Base-by-base conservation (phyloP, 371 early-diverging fungal species). In the Mucor velutinosus region DNA sequence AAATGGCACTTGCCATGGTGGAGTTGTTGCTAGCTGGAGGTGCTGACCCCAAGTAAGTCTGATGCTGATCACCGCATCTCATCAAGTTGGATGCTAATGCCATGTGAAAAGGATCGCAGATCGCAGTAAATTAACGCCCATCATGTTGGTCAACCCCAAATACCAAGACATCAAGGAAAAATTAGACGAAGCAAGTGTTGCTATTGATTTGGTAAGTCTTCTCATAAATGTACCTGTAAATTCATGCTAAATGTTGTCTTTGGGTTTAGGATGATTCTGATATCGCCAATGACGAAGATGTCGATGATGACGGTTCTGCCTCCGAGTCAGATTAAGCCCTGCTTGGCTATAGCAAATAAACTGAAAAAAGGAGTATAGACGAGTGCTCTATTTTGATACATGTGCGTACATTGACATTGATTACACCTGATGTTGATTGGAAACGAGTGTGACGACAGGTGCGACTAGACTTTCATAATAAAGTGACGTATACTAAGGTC, bases 11-110 rank as follows among this genome's bases (percentile, higher is more conserved):
- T 14, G 79, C 79, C 3, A 87, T 89, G 74, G 87, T 84, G 5
- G 81, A 83, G 53, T 65, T 85, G 62, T 80, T 91, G 27, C 53
- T 88, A 45, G 72, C 72, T 11, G 84, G 76, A 19, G 89, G 86
- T 25, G 87, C 90, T 41, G 80, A 87, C 45, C 78, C 86, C 23
- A 79, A 67, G 76, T 81, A 75, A 64, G 25, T 51, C 12, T 7
- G 4, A 10, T 23, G 25, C 25, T 23, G 51, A 51, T 3, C 7
- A 25, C 6, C n/a, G 12, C n/a, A 21, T 23, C n/a, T 39, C 41
- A 60, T 60, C 55, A 11, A 33, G 3, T n/a, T 64, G 8, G 10
- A 10, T 10, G 35, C 35, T 35, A 7, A 35, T 35, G 7, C 10
- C 35, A 35, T 10, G 35, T 35, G 7, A 5, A 35, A 4, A 82